Base-by-base conservation (phyloP, 2,329 filamentous ascomycete genomes). In the Ophiostoma australiae region DNA sequence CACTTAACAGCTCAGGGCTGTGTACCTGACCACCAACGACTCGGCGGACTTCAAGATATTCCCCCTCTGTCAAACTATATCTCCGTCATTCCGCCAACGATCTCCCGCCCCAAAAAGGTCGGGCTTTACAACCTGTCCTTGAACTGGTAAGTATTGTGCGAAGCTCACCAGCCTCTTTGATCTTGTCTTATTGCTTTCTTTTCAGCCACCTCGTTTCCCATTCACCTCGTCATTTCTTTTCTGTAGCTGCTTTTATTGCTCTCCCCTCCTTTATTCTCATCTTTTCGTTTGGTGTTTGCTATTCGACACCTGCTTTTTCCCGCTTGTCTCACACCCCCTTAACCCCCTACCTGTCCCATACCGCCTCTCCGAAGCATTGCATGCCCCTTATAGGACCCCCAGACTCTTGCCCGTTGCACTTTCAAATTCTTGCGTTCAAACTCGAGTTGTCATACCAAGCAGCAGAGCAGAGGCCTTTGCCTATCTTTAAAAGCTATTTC, bases 261-360 rank as follows among this genome's bases (percentile, higher is more conserved):
- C 23, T 27, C 7, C 20, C 11, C 48, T 27, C 10, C 23, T 41
- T 41, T 41, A 23, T 58, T 27, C 11, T 48, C 17, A 7, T 20
- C 20, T 48, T 48, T 48, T 8, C 41, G 20, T 8, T 48, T 48
- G 4, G 20, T 48, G n/a, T 20, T 48, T 48, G 6, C 20, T 20
- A 20, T 58, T 58, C n/a, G 8, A 11, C 27, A 58, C 23, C 52
- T 31, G 52, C 23, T 58, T 27, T 58, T 58, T 23, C 13, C 27
- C 13, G n/a, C 23, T 31, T 58, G 52, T 58, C 52, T 58, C 52
- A 58, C 52, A 58, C 52, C 52, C 52, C 52, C 52, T 27, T 58
- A 27, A 10, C n/a, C 48, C 48, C 52, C 52, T 58, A 58, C 52
- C 52, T 31, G 52, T 58, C 4, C 52, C 52, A 55, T 58, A 58